Percentiles rank a stretch among this genome's conserved stretches.
These are phyloP conservation scores for Populus hybrid DNA, from an alignment of 441 rosid genomes.

Conservation along the genomic window DNA sequence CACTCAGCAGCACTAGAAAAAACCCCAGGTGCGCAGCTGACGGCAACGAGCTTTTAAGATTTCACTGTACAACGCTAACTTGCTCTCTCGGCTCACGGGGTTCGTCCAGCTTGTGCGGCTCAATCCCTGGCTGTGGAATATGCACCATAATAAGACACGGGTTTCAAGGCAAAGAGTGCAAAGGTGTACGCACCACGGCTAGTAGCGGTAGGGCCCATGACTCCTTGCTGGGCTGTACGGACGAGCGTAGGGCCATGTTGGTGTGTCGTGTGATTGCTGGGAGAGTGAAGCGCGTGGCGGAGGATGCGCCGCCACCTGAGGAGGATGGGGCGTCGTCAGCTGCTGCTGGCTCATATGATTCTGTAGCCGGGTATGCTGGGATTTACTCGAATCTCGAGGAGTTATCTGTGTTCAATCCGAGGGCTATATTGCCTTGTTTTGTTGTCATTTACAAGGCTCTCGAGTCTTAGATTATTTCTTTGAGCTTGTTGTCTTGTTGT, in stretches of 20 bases:
- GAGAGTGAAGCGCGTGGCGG: conserved; percentile 55
- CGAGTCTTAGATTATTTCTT: conserved; percentile 30
- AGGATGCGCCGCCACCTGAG: conserved; percentile 33
- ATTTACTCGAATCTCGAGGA: conserved; percentile 78
- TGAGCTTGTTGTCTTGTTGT: not conserved
- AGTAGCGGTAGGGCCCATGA: conserved; percentile 97
- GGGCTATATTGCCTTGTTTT: conserved; percentile 90
- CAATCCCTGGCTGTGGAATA: conserved; percentile 74
- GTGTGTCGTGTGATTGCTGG: conserved; percentile 98
- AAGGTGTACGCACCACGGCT: conserved; percentile 78
- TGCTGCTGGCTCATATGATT: conserved; percentile 55
- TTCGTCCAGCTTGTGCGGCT: conserved; percentile 71
- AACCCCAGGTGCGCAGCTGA: conserved; percentile 94
- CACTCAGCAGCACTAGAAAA: conserved; percentile 55
- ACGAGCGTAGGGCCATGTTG: conserved; percentile 77
- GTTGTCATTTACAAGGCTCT: conserved; percentile 80
- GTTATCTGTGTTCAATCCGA: conserved; percentile 68
- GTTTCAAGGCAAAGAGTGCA: conserved; percentile 46
- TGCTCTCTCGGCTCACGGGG: conserved; percentile 85
- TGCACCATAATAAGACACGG: conserved; percentile 84
- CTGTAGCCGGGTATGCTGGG: conserved; percentile 67
- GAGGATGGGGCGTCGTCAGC: conserved; percentile 32
- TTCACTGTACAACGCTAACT: conserved; percentile 70
- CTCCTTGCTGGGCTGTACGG: conserved; percentile 41
- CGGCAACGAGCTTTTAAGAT: conserved; percentile 92